Base-by-base conservation (phyloP, 2,329 filamentous ascomycete genomes). In the Pseudohalonectria lignicola region DNA sequence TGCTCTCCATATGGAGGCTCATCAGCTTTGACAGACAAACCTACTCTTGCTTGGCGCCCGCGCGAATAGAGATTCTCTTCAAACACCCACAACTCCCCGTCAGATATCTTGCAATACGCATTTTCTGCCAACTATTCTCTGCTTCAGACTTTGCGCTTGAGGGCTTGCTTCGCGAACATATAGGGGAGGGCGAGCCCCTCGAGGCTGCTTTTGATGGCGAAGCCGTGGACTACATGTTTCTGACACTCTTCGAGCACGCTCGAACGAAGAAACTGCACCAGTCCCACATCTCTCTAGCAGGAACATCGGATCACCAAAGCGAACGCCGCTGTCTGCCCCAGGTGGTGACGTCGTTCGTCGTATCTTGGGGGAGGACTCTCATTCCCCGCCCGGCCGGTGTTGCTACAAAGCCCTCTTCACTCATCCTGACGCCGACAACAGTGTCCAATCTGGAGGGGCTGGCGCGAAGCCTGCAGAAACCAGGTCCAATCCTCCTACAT, bases 61-160 rank as follows among this genome's bases (percentile, higher is more conserved):
- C 76, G 34, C 72, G 74, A 45, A 67, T 94, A 31, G 79, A 87
- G 59, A 60, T 60, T 21, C 64, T 93, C 11, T 82, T 94, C 48
- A 63, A 66, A 37, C 73, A 81, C 53, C 51, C 60, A 34, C 67
- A 71, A 47, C 63, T 60, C 41, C 62, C 73, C 13, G 73, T 94
- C 36, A 76, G 83, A 59, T 94, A 88, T 57, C 67, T 96, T 43
- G 82, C 87, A 12, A 72, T 94, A 40, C 76, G 86, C 45, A 76
- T 88, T 42, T 83, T 94, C 46, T 87, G 82, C 52, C 68, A 86
- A 45, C 76, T 86, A 41, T 75, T 93, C 48, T 77, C 78, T 50
- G 83, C 83, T 21, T 82, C 92, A 4, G 92, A 98, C 56, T 66
- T 71, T 45, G 85, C 85, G 44, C 69, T 83, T 34, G 81, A 93